Conservation (phyloP, 257 asterid species). For the Ophiorrhiza pumila region DNA sequence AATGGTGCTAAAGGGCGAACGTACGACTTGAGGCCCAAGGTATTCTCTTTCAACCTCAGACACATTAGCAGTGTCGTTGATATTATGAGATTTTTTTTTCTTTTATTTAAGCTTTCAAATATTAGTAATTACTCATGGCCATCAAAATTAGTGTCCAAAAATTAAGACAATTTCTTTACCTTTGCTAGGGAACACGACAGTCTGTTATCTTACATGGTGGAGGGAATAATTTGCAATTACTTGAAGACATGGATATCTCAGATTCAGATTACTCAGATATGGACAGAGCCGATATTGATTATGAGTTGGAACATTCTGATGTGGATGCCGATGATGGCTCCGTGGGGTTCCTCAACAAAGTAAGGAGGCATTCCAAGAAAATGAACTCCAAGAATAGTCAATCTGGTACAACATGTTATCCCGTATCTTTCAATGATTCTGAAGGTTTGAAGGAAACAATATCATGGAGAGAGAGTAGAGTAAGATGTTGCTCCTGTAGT, state of each 20-base stretch:
- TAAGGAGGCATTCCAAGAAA: conserved; percentile 35
- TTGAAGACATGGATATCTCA: conserved; percentile 91
- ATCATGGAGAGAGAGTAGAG: conserved; percentile 3
- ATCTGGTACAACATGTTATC: conserved; percentile 20
- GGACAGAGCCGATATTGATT: conserved; percentile 33
- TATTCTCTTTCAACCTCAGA: conserved; percentile 20
- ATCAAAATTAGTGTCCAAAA: neutral
- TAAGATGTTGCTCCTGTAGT: conserved; percentile 72
- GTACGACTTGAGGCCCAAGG: conserved; percentile 78
- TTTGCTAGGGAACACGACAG: conserved; percentile 52
- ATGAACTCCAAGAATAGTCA: conserved; percentile 28
- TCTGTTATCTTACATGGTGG: conserved; percentile 40
- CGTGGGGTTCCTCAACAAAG: conserved; percentile 26
- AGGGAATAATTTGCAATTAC: conserved; percentile 20
- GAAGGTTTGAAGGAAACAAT: conserved; percentile 7
- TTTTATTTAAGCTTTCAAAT: neutral
- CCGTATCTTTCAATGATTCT: conserved; percentile 9
- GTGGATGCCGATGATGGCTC: conserved; percentile 19
- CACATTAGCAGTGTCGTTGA: neutral
- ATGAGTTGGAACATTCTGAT: conserved; percentile 20
- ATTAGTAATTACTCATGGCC: neutral
- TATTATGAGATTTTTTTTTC: neutral
- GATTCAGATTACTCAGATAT: conserved; percentile 37
- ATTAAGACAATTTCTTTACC: neutral
- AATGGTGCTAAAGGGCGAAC: conserved; percentile 46